Percentiles rank a stretch among this genome's conserved stretches.
Conservation (phyloP, 768 basidiomycete genomes). For the Lactarius sp. region DNA sequence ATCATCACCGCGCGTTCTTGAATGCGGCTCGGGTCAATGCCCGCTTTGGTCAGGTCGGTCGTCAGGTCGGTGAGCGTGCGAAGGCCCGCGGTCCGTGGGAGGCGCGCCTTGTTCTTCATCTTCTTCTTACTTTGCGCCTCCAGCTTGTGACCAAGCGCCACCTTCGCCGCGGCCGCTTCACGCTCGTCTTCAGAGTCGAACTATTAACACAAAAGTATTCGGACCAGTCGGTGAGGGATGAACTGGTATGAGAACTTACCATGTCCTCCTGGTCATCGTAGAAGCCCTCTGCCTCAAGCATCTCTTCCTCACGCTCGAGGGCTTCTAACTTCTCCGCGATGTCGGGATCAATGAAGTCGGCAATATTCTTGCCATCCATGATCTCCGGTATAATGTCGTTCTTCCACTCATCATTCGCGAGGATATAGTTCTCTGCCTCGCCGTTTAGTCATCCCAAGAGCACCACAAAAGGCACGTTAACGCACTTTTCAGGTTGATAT, state of each 20-base stretch:
- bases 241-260: conserved; percentile 39
- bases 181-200: conserved; percentile 67
- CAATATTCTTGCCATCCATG: conserved; percentile 97
- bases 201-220: conserved; percentile 26
- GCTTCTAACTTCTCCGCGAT: conserved; percentile 96
- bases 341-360: conserved; percentile 97
- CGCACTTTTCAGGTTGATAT: conserved; percentile 84
- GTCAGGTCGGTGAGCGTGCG: conserved; percentile 71
- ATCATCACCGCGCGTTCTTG: conserved; percentile 84
- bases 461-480: conserved; percentile 29
- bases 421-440: conserved; percentile 76
- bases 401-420: conserved; percentile 92
- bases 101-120: conserved; percentile 76
- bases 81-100: conserved; percentile 70
- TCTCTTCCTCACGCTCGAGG: conserved; percentile 94
- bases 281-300: conserved; percentile 89
- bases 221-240: not conserved
- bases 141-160: conserved; percentile 61
- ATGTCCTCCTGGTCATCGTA: conserved; percentile 89
- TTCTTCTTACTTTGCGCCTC: conserved; percentile 80
- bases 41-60: conserved; percentile 76
- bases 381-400: conserved; percentile 97
- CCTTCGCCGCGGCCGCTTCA: conserved; percentile 59
- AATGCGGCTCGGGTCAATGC: conserved; percentile 82
- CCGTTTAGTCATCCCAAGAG: not conserved